phyloP scores from a whole-genome alignment of 352 stramenopile genomes.

The Globisporangium camurandrum region DNA sequence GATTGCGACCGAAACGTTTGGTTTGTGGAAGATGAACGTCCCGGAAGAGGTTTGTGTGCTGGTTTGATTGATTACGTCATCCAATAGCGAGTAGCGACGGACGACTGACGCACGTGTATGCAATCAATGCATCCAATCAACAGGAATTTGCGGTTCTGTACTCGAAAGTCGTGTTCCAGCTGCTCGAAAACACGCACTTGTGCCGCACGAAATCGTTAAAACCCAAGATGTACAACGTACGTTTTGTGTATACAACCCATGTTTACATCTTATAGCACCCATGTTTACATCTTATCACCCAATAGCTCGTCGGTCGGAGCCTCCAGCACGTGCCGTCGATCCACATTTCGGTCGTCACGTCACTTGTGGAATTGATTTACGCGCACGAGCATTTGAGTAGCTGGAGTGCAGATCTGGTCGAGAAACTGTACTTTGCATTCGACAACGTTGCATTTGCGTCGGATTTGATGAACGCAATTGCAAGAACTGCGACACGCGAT shows the following conservation, averaged over 20 bases:
- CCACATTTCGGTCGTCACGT: constrained; percentile 60
- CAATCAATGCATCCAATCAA: no score
- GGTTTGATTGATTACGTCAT: no score
- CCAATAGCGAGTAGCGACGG: no score
- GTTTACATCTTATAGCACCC: neutral
- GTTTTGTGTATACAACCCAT: neutral
- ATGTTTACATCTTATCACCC: neutral
- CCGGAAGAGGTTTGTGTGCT: constrained; percentile 53
- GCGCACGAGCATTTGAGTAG: constrained; percentile 61
- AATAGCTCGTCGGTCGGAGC: constrained; percentile 49
- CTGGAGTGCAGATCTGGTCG: constrained; percentile 49
- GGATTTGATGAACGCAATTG: constrained; percentile 71
- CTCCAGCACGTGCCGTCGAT: constrained; percentile 56
- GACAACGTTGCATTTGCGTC: constrained; percentile 53
- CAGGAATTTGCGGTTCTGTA: constrained; percentile 74
- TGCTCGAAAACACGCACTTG: constrained; percentile 56
- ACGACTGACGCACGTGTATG: neutral
- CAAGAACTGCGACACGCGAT: constrained; percentile 61
- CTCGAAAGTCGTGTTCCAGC: constrained; percentile 56
- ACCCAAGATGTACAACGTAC: constrained; percentile 60
- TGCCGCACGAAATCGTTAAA: constrained; percentile 58
- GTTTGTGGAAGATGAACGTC: constrained; percentile 73
- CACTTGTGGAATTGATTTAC: constrained; percentile 67
- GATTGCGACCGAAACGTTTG: constrained; percentile 52
- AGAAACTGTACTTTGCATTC: constrained; percentile 54